Evolutionary conservation across 2,329 filamentous ascomycete genomes (phyloP).

Genomic region (Fusarium tuaranense): DNA sequence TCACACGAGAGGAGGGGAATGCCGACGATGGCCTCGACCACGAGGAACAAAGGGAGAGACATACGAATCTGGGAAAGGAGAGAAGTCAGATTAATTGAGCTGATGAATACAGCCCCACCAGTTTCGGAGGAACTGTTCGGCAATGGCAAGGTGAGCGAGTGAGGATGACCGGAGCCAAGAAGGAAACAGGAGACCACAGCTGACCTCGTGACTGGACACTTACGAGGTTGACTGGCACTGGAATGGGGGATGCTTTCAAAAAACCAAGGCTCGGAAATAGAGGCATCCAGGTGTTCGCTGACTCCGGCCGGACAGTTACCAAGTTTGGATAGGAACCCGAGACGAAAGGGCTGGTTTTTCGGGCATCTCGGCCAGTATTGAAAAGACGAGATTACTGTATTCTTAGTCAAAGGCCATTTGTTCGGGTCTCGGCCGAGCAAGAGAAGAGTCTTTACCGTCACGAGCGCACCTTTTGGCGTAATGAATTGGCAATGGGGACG

Average conservation of each 20-base stretch:
- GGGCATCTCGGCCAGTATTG: neutral
- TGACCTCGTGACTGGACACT: constrained; percentile 2
- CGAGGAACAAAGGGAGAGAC: neutral
- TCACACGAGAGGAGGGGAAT: neutral
- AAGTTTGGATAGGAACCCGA: neutral
- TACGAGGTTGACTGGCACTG: neutral
- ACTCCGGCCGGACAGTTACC: neutral
- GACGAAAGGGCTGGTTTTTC: neutral
- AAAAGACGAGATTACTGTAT: neutral
- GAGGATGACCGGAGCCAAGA: neutral
- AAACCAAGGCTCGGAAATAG: constrained; percentile 5
- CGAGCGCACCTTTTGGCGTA: constrained; percentile 28
- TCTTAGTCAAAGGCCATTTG: neutral
- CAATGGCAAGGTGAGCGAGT: constrained; percentile 6
- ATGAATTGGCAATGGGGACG: neutral
- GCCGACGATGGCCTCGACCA: neutral
- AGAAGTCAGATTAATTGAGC: neutral
- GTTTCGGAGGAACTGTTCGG: neutral
- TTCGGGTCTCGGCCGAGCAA: constrained; percentile 30
- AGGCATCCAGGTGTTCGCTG: neutral
- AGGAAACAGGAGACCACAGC: neutral
- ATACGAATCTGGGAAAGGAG: neutral
- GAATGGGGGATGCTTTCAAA: constrained; percentile 22
- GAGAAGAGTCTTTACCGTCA: constrained; percentile 12
- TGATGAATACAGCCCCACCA: neutral